Percentiles rank a stretch among this genome's conserved stretches.
These are phyloP conservation scores for Wallemia mellicola DNA, from an alignment of 1,284 basidiomycete genomes.

Conservation along the genomic window DNA sequence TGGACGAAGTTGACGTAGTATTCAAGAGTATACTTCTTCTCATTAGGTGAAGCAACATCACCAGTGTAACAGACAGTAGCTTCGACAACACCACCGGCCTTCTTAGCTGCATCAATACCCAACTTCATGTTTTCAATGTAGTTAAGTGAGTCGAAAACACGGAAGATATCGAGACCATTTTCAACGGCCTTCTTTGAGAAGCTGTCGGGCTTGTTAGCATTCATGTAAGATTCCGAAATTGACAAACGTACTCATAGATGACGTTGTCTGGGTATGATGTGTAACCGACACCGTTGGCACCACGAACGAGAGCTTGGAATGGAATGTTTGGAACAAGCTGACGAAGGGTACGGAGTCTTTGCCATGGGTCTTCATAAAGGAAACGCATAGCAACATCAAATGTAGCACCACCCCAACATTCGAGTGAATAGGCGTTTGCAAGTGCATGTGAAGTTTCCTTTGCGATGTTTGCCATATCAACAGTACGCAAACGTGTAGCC, in stretches of 20 bases:
- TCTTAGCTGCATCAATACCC: constrained; percentile 97
- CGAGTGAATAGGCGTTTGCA: constrained; percentile 80
- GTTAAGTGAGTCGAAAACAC: constrained; percentile 97
- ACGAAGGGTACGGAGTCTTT: constrained; percentile 74
- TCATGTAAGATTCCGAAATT: too few relatives aligned
- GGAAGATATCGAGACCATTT: constrained; percentile 97
- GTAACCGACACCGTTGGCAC: constrained; percentile 97
- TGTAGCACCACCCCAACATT: constrained; percentile 99
- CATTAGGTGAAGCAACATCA: constrained; percentile 79
- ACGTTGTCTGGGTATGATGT: constrained; percentile 98
- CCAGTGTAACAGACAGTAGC: constrained; percentile 98
- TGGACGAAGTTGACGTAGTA: constrained; percentile 95
- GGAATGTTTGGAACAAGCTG: constrained; percentile 97
- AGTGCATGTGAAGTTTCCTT: constrained; percentile 89
- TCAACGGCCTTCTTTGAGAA: constrained; percentile 93
- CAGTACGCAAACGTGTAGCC: constrained; percentile 81
- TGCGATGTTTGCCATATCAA: constrained; percentile 96
- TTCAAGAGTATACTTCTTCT: constrained; percentile 89
- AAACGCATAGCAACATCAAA: constrained; percentile 99
- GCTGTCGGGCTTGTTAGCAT: too few relatives aligned
- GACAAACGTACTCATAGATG: too few relatives aligned
- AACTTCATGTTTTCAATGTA: constrained; percentile 90
- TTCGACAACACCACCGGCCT: constrained; percentile 91
- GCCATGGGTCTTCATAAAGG: constrained; percentile 99
- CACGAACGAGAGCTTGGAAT: constrained; percentile 90